Conservation (phyloP, 257 asterid genomes). For the Capsicum baccatum region DNA sequence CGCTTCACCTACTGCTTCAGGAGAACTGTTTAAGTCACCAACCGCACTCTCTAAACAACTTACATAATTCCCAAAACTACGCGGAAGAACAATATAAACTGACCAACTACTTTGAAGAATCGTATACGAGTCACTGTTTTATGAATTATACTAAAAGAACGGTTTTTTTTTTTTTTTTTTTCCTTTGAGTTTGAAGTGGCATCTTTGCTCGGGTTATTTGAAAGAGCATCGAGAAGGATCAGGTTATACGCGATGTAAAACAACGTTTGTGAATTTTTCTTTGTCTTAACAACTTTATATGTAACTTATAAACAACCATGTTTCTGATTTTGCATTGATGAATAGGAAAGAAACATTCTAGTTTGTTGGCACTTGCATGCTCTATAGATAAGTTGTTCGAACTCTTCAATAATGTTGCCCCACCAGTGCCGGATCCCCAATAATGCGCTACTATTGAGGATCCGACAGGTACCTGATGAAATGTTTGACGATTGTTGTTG, state of each 20-base stretch:
- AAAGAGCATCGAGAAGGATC: neutral
- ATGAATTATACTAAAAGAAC: neutral
- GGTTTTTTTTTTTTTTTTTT: too few relatives aligned
- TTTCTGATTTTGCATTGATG: neutral
- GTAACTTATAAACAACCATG: neutral
- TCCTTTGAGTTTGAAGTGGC: neutral
- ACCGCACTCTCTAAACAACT: neutral
- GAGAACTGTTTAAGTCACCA: constrained; percentile 17
- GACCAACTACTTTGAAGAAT: constrained; percentile 22
- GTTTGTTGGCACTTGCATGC: neutral
- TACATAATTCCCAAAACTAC: neutral
- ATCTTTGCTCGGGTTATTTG: constrained; percentile 21
- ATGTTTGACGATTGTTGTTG: neutral
- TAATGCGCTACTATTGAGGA: too few relatives aligned
- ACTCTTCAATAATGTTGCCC: too few relatives aligned
- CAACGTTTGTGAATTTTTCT: neutral
- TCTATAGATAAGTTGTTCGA: neutral
- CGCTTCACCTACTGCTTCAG: constrained; percentile 27
- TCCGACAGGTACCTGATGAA: too few relatives aligned
- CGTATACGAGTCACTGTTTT: neutral
- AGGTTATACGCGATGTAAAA: neutral
- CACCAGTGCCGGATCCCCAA: too few relatives aligned
- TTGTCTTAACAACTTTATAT: neutral
- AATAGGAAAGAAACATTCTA: neutral
- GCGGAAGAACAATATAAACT: neutral